Evolutionary conservation across 2,329 filamentous ascomycete genomes (phyloP).

Genomic region (Stagonosporopsis chrysanthemi): DNA sequence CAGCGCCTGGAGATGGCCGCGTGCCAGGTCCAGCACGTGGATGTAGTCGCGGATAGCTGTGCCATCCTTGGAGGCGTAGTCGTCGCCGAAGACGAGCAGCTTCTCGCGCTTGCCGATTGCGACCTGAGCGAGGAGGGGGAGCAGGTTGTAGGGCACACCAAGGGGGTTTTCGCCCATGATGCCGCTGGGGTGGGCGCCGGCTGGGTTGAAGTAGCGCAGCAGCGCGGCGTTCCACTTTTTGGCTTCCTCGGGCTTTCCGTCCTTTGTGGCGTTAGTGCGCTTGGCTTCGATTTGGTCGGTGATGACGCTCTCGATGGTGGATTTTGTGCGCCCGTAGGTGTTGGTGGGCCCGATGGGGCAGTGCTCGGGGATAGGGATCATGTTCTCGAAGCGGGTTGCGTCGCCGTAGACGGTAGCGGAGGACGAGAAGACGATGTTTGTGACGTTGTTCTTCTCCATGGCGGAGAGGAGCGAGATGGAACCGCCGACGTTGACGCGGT

Average conservation of each 20-base stretch:
- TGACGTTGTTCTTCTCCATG: slow-evolving; percentile 89
- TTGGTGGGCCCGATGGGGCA: slow-evolving; percentile 97
- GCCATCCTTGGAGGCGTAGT: slow-evolving; percentile 89
- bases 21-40: slow-evolving; percentile 88
- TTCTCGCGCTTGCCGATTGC: slow-evolving; percentile 95
- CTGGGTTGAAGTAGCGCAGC: slow-evolving; percentile 97
- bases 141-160: slow-evolving; percentile 93
- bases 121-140: slow-evolving; percentile 93
- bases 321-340: slow-evolving; percentile 97
- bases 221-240: slow-evolving; percentile 93
- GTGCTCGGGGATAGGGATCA: slow-evolving; percentile 98
- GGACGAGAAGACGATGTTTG: slow-evolving; percentile 98
- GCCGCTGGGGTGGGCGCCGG: slow-evolving; percentile 90
- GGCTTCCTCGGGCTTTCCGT: slow-evolving; percentile 64
- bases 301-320: slow-evolving; percentile 89
- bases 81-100: slow-evolving; percentile 91
- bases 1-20: slow-evolving; percentile 85
- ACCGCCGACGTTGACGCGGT: slow-evolving; percentile 94
- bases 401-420: slow-evolving; percentile 98
- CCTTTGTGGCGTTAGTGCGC: slow-evolving; percentile 82
- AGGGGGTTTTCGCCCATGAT: slow-evolving; percentile 99
- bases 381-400: slow-evolving; percentile 92
- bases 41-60: slow-evolving; percentile 98
- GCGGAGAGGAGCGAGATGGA: slow-evolving; percentile 84
- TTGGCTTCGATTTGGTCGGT: slow-evolving; percentile 89